phyloP scores from a whole-genome alignment of 2,329 filamentous ascomycete species.

The Lojkania enalia region DNA sequence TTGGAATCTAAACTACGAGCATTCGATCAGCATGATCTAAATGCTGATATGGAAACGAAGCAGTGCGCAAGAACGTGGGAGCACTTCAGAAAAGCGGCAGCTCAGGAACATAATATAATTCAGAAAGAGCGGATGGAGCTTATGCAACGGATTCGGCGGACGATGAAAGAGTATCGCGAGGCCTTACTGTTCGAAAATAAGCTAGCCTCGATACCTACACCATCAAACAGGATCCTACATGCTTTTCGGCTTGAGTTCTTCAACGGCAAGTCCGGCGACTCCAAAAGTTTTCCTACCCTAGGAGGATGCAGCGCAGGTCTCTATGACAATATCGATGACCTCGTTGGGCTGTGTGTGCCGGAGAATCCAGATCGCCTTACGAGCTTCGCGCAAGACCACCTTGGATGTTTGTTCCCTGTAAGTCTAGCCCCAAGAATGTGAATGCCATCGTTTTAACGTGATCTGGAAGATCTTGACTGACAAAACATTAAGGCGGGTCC shows the following conservation, averaged over 20 bases:
- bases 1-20: slow-evolving; percentile 11
- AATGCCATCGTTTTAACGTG: no score
- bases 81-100: slow-evolving; percentile 2
- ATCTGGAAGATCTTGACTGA: no score
- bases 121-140: slow-evolving; percentile 11
- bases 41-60: slow-evolving; percentile 9
- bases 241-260: slow-evolving; percentile 11
- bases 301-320: slow-evolving; percentile 12
- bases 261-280: background rate
- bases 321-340: slow-evolving; percentile 19
- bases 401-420: slow-evolving; percentile 16
- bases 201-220: slow-evolving; percentile 11
- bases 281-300: slow-evolving; percentile 12
- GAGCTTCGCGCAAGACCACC: slow-evolving; percentile 29
- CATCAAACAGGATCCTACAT: slow-evolving; percentile 7
- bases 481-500: no score
- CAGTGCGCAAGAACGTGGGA: slow-evolving; percentile 11
- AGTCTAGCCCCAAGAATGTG: no score
- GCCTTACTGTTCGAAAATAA: slow-evolving; percentile 15
- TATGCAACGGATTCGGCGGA: slow-evolving; percentile 5
- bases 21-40: slow-evolving; percentile 17
- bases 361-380: slow-evolving; percentile 29
- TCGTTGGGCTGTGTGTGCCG: slow-evolving; percentile 27
- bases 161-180: slow-evolving; percentile 12
- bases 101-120: slow-evolving; percentile 1